Base-by-base conservation (phyloP, 2,329 filamentous ascomycete species). In the Xylaria multiplex region DNA sequence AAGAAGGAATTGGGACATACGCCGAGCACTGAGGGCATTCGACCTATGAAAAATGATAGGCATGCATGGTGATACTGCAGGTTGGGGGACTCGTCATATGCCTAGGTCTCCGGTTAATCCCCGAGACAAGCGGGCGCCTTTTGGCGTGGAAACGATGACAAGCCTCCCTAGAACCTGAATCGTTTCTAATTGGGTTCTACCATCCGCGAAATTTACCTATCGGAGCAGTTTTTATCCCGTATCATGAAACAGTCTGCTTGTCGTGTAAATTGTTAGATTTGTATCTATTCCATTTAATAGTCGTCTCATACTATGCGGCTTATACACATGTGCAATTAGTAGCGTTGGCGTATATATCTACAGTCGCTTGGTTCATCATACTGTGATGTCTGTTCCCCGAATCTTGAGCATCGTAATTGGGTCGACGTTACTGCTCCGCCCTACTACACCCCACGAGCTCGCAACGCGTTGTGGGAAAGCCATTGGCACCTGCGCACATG, bases 311-410 rank as follows among this genome's bases (percentile, higher is more conserved):
- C 64, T 65, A 66, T 65, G 57, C 61, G 45, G 6, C 40, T 54
- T 57, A 67, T 73, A 71, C 68, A 73, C 70, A 72, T 72, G 67
- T 62, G 66, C 65, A 62, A 68, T 50, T 55, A 66, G 67, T 69
- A 66, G 69, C 43, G 43, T 59, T 61, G 42, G 59, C 22, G 40
- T 60, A 74, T 74, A 71, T 71, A 70, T 68, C 64, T 71, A 69
- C 60, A 67, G 66, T 65, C 67, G 66, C 66, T 69, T 58, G 59
- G 48, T 64, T 66, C 69, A 61, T 70, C 56, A 65, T 59, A 65
- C 40, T 64, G 64, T 49, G n/a, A 35, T 50, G 55, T 55, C 24
- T 58, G 59, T 55, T 32, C 19, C 49, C 58, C 43, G 14, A 46
- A 53, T 49, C 58, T 9, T 56, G 22, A 60, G 43, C 48, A 58